These are phyloP conservation scores for Teratosphaeria nubilosa DNA, from an alignment of 2,329 filamentous ascomycete genomes.

Conservation along the genomic window DNA sequence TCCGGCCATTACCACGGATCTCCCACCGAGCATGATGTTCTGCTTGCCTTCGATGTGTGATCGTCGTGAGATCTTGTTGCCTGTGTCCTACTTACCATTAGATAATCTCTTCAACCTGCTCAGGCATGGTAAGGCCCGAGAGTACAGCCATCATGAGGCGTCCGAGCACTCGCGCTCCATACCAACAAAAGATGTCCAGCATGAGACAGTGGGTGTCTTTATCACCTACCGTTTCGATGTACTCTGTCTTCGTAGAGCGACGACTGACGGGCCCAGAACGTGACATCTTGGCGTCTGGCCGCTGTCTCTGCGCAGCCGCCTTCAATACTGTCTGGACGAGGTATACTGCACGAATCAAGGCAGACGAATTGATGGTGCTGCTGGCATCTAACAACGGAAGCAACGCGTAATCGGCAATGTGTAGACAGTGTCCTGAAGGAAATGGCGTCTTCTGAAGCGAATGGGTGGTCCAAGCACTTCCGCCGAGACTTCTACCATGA, in stretches of 20 bases:
- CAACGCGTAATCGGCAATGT: background rate
- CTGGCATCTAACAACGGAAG: too few species aligned
- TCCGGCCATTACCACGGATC: conserved; percentile 86
- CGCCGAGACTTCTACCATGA: background rate
- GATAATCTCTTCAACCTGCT: conserved; percentile 90
- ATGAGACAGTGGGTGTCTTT: background rate
- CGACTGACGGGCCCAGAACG: conserved; percentile 28
- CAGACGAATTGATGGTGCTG: too few species aligned
- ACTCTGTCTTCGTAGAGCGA: conserved; percentile 75
- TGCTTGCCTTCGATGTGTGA: conserved; percentile 88
- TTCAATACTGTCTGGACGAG: background rate
- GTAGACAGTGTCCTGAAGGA: background rate
- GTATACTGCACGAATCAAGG: background rate
- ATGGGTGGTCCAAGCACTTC: background rate
- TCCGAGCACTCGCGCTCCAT: background rate
- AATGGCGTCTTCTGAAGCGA: background rate
- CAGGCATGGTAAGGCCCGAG: conserved; percentile 61
- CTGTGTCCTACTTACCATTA: conserved; percentile 60
- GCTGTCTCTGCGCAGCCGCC: background rate
- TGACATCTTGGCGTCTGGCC: conserved; percentile 24
- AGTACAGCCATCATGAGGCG: background rate
- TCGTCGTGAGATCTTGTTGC: conserved; percentile 94
- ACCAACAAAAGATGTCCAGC: background rate
- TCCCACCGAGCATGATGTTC: conserved; percentile 94
- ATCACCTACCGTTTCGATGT: conserved; percentile 78